phyloP scores from a whole-genome alignment of 805 yeast genomes.

The Isabelozyma gotoi region DNA sequence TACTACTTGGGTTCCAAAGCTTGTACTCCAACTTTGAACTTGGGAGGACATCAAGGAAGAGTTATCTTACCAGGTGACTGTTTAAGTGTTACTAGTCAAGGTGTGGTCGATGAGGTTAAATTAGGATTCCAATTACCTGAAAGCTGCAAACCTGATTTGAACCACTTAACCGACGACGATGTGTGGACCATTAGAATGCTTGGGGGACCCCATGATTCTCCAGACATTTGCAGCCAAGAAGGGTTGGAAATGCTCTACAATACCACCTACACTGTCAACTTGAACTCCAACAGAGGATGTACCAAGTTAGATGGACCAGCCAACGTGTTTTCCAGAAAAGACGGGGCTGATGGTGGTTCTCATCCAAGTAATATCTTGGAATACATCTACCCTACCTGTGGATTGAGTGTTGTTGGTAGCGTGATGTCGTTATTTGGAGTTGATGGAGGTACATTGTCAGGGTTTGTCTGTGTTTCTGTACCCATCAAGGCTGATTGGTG shows the following conservation, averaged over 20 bases:
- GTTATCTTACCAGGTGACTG: conserved; percentile 24
- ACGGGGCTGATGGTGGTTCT: conserved; percentile 29
- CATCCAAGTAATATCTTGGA: conserved; percentile 27
- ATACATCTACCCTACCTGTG: conserved; percentile 25
- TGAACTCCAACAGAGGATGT: conserved; percentile 29
- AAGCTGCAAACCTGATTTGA: conserved; percentile 12
- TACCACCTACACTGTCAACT: conserved; percentile 16
- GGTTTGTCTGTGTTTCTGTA: conserved; percentile 22
- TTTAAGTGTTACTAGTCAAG: conserved; percentile 9
- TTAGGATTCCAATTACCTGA: conserved; percentile 14
- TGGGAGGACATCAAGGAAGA: conserved; percentile 31
- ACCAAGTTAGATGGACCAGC: conserved; percentile 25
- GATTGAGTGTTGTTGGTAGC: conserved; percentile 24
- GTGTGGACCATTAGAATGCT: conserved; percentile 18
- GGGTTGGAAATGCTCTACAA: conserved; percentile 19
- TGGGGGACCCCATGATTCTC: conserved; percentile 27
- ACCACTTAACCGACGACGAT: conserved; percentile 6
- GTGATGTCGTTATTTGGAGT: conserved; percentile 21
- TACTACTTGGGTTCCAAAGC: conserved; percentile 23
- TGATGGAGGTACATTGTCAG: conserved; percentile 29
- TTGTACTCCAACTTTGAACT: conserved; percentile 21
- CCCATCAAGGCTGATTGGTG: conserved; percentile 25
- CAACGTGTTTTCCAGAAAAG: conserved; percentile 14
- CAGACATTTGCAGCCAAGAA: conserved; percentile 20
- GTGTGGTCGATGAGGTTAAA: background rate